Conservation (phyloP, 202 grass and related monocot species). For the Schoenoplectus tabernaemontani region DNA sequence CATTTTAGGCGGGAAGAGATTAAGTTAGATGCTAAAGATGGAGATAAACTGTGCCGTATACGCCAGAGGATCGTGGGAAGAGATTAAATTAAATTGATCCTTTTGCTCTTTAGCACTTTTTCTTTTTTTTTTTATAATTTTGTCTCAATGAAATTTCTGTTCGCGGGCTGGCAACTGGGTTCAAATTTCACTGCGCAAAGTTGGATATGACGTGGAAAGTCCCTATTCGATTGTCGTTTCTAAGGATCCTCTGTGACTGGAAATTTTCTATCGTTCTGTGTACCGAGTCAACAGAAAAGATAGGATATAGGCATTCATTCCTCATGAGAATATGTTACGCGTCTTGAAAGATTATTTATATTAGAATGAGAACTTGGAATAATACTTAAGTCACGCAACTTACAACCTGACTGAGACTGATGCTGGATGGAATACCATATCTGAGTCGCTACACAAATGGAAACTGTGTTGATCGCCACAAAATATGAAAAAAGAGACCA, state of each 20-base stretch:
- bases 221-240: not conserved
- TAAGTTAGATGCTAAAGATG: slow-evolving; percentile 6
- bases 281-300: too few relatives aligned
- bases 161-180: not conserved
- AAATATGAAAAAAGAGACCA: too few relatives aligned
- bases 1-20: not conserved
- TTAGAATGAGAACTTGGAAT: too few relatives aligned
- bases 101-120: not conserved
- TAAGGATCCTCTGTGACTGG: not conserved
- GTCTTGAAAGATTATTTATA: too few relatives aligned
- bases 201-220: not conserved
- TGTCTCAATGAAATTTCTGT: not conserved
- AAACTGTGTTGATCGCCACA: too few relatives aligned
- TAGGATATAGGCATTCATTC: too few relatives aligned
- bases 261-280: not conserved
- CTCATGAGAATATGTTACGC: too few relatives aligned
- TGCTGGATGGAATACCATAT: too few relatives aligned
- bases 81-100: not conserved
- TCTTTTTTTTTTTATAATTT: not conserved
- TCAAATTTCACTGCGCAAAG: slow-evolving; percentile 7
- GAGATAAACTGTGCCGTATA: not conserved
- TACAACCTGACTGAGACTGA: too few relatives aligned
- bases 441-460: too few relatives aligned
- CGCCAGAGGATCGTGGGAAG: not conserved
- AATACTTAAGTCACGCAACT: too few relatives aligned